A percentile compares a stretch with the other conserved stretches of the same genome.
Conservation (phyloP, 2,329 filamentous ascomycete species). For the Alternaria sp. region DNA sequence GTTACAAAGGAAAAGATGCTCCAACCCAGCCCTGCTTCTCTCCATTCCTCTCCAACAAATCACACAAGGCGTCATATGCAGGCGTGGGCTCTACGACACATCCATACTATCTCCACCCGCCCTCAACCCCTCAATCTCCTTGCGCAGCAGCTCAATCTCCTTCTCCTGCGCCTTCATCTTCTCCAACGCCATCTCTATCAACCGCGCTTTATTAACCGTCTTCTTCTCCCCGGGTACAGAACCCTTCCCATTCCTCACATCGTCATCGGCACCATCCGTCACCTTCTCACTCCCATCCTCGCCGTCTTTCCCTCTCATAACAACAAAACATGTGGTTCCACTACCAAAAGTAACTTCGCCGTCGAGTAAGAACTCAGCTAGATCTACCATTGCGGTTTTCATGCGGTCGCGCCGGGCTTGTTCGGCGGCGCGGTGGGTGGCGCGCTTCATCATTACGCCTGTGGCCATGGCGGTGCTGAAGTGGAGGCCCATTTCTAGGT, state of each 20-base stretch:
- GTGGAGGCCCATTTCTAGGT: conserved; percentile 40
- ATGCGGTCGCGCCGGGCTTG: conserved; percentile 42
- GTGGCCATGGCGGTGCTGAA: conserved; percentile 43
- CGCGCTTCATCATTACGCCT: conserved; percentile 43
- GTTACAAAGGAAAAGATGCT: background rate
- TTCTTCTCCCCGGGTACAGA: conserved; percentile 26
- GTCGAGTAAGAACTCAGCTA: conserved; percentile 37
- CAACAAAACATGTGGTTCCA: conserved; percentile 40
- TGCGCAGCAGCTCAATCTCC: conserved; percentile 36
- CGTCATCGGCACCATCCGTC: background rate
- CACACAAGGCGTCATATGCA: background rate
- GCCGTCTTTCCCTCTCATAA: conserved; percentile 28
- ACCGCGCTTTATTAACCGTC: conserved; percentile 39
- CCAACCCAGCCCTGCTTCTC: background rate
- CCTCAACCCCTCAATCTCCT: conserved; percentile 31
- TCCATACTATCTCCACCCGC: conserved; percentile 29
- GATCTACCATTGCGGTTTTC: conserved; percentile 41
- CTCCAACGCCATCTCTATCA: conserved; percentile 42
- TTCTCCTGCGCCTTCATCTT: conserved; percentile 39
- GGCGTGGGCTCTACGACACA: conserved; percentile 14
- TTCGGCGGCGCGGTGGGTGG: conserved; percentile 39
- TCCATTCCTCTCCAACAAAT: background rate
- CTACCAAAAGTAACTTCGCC: conserved; percentile 41
- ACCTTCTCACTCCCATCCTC: background rate
- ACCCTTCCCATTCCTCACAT: conserved; percentile 11